These are phyloP conservation scores for Acanthamoeba castellanii DNA, from an alignment of 208 protist species.

Conservation along the genomic window DNA sequence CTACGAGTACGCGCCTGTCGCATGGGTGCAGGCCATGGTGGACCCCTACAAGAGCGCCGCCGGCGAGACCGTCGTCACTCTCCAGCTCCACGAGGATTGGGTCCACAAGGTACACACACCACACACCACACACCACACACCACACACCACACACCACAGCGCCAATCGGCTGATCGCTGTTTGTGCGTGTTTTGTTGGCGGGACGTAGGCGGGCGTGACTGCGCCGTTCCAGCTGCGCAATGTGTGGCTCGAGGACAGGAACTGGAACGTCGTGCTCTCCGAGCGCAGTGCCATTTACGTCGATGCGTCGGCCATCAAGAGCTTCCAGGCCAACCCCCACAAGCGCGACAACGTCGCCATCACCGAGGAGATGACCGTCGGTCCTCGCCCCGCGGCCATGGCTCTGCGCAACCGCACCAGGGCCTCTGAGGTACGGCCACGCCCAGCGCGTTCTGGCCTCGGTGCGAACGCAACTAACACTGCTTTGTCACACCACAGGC, in stretches of 20 bases:
- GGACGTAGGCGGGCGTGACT: neutral
- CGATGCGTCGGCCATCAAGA: slow-evolving; percentile 10
- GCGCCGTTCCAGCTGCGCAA: slow-evolving; percentile 65
- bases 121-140: too few relatives aligned
- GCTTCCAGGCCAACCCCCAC: neutral
- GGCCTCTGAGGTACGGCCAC: neutral
- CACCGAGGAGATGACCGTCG: slow-evolving; percentile 60
- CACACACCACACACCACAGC: too few relatives aligned
- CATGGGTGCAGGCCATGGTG: slow-evolving; percentile 55
- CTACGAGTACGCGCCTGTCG: slow-evolving; percentile 64
- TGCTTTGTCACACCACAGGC: neutral
- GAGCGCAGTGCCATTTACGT: neutral
- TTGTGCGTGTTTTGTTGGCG: neutral
- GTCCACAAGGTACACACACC: neutral
- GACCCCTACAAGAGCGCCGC: slow-evolving; percentile 18
- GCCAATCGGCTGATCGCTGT: neutral
- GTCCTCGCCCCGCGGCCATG: slow-evolving; percentile 1
- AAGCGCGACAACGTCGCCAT: neutral
- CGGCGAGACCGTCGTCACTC: slow-evolving; percentile 1
- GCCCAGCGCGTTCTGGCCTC: neutral
- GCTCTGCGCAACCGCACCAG: too few relatives aligned
- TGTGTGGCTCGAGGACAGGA: slow-evolving; percentile 9
- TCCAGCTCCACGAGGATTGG: slow-evolving; percentile 71
- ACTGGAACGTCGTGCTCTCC: slow-evolving; percentile 58
- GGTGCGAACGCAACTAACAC: neutral